phyloP scores from a whole-genome alignment of 1,284 basidiomycete species.

The Apiotrichum gamsii region DNA sequence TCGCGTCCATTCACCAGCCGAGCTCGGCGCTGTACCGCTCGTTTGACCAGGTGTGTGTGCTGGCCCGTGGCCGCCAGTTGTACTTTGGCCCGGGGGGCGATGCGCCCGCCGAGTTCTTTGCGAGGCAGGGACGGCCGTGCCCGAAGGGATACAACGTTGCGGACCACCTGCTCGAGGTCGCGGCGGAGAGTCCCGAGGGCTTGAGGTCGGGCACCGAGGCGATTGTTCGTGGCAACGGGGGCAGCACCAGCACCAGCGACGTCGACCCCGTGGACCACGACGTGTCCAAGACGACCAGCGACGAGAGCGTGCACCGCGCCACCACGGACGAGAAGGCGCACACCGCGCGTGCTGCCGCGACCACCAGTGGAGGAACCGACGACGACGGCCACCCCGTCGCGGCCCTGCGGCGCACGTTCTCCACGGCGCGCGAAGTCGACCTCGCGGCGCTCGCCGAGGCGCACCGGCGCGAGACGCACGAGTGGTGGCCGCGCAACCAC shows the following conservation, averaged over 20 bases:
- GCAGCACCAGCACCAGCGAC: too few species aligned
- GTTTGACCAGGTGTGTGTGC: slow-evolving; percentile 72
- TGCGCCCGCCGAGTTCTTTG: slow-evolving; percentile 61
- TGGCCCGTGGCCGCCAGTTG: slow-evolving; percentile 68
- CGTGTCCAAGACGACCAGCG: too few species aligned
- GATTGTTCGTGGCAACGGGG: neutral
- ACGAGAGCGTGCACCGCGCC: too few species aligned
- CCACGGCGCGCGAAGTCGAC: slow-evolving; percentile 8
- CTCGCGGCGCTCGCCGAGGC: slow-evolving; percentile 5
- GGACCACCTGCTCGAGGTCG: slow-evolving; percentile 79
- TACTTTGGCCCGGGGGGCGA: slow-evolving; percentile 71
- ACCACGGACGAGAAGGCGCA: too few species aligned
- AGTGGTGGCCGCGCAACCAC: slow-evolving; percentile 9
- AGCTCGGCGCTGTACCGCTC: slow-evolving; percentile 73
- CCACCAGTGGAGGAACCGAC: too few species aligned
- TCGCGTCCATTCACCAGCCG: slow-evolving; percentile 82
- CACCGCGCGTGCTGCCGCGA: too few species aligned
- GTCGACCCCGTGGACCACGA: too few species aligned
- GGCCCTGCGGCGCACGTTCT: too few species aligned
- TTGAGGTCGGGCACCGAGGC: slow-evolving; percentile 40
- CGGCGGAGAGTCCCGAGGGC: slow-evolving; percentile 54
- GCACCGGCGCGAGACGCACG: neutral
- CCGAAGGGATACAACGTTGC: slow-evolving; percentile 77
- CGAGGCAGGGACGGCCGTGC: slow-evolving; percentile 50
- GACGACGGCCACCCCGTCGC: too few species aligned